A percentile compares a stretch with the other conserved stretches of the same genome.
phyloP scores from a whole-genome alignment of 225 moss, liverwort and hornwort genomes.

The Asterella californica region DNA sequence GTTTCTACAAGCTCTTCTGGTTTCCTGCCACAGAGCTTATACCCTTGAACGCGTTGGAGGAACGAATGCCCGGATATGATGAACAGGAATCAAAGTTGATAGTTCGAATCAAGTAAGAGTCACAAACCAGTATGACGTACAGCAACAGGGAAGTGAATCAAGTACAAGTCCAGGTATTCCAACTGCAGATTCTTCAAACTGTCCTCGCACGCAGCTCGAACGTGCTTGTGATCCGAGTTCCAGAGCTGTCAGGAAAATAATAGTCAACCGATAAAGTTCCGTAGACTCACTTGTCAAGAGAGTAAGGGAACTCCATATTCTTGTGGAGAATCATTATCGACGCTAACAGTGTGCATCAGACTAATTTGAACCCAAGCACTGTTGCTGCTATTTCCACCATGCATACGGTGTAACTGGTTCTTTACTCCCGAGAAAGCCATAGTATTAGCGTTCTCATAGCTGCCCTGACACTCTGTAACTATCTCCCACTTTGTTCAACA shows the following conservation, averaged over 20 bases:
- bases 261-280: neutral
- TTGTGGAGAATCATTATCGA: neutral
- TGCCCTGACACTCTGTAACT: neutral
- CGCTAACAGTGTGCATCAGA: neutral
- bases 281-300: neutral
- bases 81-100: neutral
- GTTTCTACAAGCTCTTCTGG: neutral
- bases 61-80: neutral
- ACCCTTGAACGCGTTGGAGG: neutral
- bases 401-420: too few relatives aligned
- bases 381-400: neutral
- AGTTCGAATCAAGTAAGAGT: neutral
- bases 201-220: constrained; percentile 69
- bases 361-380: neutral
- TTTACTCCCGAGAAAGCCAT: too few relatives aligned
- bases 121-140: constrained; percentile 75
- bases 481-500: neutral
- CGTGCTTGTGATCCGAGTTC: constrained; percentile 94
- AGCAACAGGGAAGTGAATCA: constrained; percentile 82
- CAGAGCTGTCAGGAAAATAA: constrained; percentile 57
- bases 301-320: neutral
- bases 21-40: neutral
- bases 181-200: constrained; percentile 92
- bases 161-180: constrained; percentile 81
- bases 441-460: neutral